A percentile compares a stretch with the other conserved stretches of the same genome.
Conservation (phyloP, 1,284 basidiomycete genomes). For the Singerocomus rubriflavus region DNA sequence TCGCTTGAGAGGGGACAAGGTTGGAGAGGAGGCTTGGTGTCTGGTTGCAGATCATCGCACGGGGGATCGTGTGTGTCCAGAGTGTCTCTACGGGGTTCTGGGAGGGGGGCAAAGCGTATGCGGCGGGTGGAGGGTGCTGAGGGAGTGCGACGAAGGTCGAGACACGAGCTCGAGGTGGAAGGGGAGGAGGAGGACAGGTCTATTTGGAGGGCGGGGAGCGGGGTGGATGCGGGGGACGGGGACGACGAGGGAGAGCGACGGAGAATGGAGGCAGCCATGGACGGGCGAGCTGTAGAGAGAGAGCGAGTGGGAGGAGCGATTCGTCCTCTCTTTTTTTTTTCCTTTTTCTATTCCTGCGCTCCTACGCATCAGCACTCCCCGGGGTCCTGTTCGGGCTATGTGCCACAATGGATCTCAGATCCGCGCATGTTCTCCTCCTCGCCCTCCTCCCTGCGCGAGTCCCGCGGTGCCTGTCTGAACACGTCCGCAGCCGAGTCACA, state of each 20-base stretch:
- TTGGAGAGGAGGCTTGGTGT: slow-evolving; percentile 9
- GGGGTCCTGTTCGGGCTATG: slow-evolving; percentile 25
- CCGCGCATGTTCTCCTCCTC: neutral
- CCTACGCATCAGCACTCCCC: slow-evolving; percentile 8
- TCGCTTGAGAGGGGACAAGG: neutral
- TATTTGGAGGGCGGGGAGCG: slow-evolving; percentile 34
- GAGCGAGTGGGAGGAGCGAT: neutral
- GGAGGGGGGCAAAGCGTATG: slow-evolving; percentile 78
- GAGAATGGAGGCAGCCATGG: slow-evolving; percentile 24
- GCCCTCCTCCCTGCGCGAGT: neutral
- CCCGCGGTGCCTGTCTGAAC: neutral
- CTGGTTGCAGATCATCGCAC: slow-evolving; percentile 9
- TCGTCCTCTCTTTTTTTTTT: slow-evolving; percentile 1
- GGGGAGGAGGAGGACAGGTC: slow-evolving; percentile 32
- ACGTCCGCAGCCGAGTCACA: neutral
- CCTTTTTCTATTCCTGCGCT: slow-evolving; percentile 15
- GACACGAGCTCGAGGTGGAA: slow-evolving; percentile 19
- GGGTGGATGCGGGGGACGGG: slow-evolving; percentile 34
- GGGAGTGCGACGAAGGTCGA: slow-evolving; percentile 11
- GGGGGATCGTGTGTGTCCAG: slow-evolving; percentile 5
- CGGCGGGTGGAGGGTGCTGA: slow-evolving; percentile 33
- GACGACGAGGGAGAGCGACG: slow-evolving; percentile 20
- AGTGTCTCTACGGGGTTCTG: slow-evolving; percentile 54
- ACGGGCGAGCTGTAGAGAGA: neutral
- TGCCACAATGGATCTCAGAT: slow-evolving; percentile 21